A percentile compares a stretch with the other conserved stretches of the same genome.
Conservation (phyloP, 2,329 filamentous ascomycete genomes). For the Talaromyces sp. region DNA sequence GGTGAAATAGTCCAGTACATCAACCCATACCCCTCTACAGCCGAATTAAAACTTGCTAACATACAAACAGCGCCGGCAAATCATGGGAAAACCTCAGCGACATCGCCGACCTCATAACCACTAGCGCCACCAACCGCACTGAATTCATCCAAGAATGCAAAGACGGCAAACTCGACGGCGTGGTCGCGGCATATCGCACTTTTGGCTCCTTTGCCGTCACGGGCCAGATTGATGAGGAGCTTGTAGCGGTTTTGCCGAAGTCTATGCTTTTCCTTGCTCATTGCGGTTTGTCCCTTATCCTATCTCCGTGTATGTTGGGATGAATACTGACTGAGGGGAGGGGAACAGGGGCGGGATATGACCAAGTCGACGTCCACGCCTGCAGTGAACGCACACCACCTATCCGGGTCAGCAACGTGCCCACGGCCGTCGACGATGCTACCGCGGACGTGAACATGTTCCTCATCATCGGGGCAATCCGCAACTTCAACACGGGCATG, state of each 20-base stretch:
- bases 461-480: slow-evolving; percentile 73
- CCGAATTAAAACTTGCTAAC: not conserved
- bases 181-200: slow-evolving; percentile 66
- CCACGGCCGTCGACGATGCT: slow-evolving; percentile 75
- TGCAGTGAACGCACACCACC: slow-evolving; percentile 59
- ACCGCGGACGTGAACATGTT: slow-evolving; percentile 81
- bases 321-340: not conserved
- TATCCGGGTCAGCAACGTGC: slow-evolving; percentile 74
- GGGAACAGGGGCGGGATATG: slow-evolving; percentile 70
- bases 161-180: slow-evolving; percentile 63
- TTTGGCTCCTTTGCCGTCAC: slow-evolving; percentile 63
- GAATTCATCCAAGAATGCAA: slow-evolving; percentile 68
- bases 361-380: slow-evolving; percentile 71
- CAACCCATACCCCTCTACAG: not conserved
- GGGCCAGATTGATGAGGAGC: slow-evolving; percentile 66
- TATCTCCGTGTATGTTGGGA: no score
- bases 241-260: slow-evolving; percentile 53
- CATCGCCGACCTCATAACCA: slow-evolving; percentile 63
- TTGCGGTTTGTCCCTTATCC: slow-evolving; percentile 31
- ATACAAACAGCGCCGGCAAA: slow-evolving; percentile 51
- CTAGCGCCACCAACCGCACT: slow-evolving; percentile 58
- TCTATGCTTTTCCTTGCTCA: slow-evolving; percentile 38
- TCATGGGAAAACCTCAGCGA: slow-evolving; percentile 60
- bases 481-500: slow-evolving; percentile 68
- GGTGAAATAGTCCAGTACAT: slow-evolving; percentile 63